These are phyloP conservation scores for Usnea hakonensis DNA, from an alignment of 495 filamentous ascomycete genomes.

Conservation along the genomic window DNA sequence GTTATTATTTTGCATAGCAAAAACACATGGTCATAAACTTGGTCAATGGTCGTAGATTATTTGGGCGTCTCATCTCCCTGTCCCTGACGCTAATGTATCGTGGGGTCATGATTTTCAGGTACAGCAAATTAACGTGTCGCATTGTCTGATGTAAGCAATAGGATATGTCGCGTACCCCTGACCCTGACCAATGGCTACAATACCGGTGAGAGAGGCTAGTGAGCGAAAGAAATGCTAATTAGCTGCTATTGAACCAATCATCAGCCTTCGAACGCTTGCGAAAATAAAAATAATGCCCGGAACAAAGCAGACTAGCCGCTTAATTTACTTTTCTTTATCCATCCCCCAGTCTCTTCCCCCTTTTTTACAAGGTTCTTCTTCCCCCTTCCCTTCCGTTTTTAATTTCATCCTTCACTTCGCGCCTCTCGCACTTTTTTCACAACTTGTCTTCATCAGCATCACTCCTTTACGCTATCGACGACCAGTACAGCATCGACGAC, in stretches of 20 bases:
- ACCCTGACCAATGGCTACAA: not conserved
- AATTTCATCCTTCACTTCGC: conserved; percentile 2
- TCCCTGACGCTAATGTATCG: not conserved
- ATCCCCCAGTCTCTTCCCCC: not conserved
- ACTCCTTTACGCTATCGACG: conserved; percentile 18
- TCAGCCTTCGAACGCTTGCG: not conserved
- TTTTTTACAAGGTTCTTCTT: not conserved
- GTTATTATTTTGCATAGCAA: no score
- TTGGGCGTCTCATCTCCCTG: not conserved
- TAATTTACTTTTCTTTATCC: not conserved
- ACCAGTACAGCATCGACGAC: conserved; percentile 13
- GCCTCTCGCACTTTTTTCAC: conserved; percentile 4
- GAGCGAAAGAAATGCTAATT: not conserved
- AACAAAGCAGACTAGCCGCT: not conserved
- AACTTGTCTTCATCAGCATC: conserved; percentile 13
- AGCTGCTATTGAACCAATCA: not conserved
- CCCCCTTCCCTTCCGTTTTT: conserved; percentile 2
- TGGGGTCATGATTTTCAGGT: no score
- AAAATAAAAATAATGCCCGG: not conserved
- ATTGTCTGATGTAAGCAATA: not conserved
- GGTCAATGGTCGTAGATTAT: no score
- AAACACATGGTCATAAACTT: no score
- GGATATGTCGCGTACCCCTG: not conserved
- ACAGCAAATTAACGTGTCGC: not conserved
- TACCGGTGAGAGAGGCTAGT: not conserved